A percentile compares a stretch with the other conserved stretches of the same genome.
These are phyloP conservation scores for Melaleuca quinquenervia DNA, from an alignment of 345 rosid genomes.

Conservation along the genomic window DNA sequence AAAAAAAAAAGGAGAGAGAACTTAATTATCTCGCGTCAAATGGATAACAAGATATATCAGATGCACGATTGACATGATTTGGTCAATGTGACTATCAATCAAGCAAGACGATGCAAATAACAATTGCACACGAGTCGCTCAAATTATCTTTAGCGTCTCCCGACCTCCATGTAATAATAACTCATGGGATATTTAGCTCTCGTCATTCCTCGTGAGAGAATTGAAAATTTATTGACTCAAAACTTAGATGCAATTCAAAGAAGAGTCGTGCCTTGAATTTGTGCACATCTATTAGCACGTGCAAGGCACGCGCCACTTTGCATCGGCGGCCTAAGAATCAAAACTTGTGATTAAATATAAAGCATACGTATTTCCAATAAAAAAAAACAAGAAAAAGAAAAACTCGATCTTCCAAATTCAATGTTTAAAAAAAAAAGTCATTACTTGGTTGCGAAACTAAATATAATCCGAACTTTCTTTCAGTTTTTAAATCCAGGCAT, in stretches of 20 bases:
- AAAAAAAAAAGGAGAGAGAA: too few relatives aligned
- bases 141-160: too few relatives aligned
- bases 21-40: too few relatives aligned
- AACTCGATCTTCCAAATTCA: fast-evolving
- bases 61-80: not conserved
- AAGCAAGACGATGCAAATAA: too few relatives aligned
- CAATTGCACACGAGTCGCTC: not conserved
- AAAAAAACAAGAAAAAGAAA: not conserved
- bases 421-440: not conserved
- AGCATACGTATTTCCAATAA: not conserved
- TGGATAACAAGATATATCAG: too few relatives aligned
- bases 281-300: not conserved
- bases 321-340: not conserved
- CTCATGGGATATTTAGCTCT: too few relatives aligned
- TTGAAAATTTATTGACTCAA: not conserved
- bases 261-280: not conserved
- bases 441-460: not conserved
- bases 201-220: not conserved
- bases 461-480: not conserved
- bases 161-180: not conserved
- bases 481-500: not conserved
- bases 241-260: not conserved
- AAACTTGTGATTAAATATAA: not conserved
- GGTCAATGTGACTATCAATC: not conserved
- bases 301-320: not conserved